Evolutionary conservation across 2,329 filamentous ascomycete genomes (phyloP).

Genomic region (Exserohilum turcica): DNA sequence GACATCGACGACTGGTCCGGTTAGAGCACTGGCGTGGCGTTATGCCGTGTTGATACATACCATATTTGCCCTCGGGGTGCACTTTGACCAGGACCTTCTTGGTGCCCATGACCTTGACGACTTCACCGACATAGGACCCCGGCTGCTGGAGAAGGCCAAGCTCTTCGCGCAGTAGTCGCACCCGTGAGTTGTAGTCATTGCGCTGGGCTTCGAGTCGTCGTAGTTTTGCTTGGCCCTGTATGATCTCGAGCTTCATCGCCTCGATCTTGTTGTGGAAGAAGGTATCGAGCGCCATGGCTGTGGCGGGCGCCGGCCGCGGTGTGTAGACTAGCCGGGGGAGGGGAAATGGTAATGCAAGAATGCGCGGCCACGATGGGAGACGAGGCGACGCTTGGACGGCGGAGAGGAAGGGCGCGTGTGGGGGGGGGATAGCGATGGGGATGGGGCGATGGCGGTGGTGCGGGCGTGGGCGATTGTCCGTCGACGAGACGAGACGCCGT

Average conservation of each 20-base stretch:
- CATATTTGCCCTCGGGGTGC: constrained; percentile 99
- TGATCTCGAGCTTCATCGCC: constrained; percentile 99
- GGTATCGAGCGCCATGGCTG: constrained; percentile 95
- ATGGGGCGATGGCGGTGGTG: constrained; percentile 3
- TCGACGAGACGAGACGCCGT: constrained; percentile 7
- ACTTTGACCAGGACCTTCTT: constrained; percentile 99
- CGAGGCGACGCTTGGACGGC: not conserved
- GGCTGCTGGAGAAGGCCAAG: constrained; percentile 94
- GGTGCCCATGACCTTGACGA: constrained; percentile 99
- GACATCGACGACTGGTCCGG: constrained; percentile 81
- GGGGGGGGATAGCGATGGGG: constrained; percentile 5
- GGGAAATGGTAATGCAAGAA: not conserved
- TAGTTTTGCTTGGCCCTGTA: constrained; percentile 95
- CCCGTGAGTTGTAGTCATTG: constrained; percentile 98
- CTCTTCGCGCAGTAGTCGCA: constrained; percentile 92
- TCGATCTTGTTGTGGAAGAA: constrained; percentile 99
- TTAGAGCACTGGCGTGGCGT: constrained; percentile 5
- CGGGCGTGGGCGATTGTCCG: constrained; percentile 1
- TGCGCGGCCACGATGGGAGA: not conserved
- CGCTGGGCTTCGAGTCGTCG: constrained; percentile 95
- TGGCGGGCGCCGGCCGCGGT: constrained; percentile 35
- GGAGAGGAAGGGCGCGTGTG: not conserved
- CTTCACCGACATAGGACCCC: constrained; percentile 96
- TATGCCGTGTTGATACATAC: constrained; percentile 58
- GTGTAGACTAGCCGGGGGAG: not conserved